Percentiles rank a stretch among this genome's conserved stretches.
Conservation (phyloP, 2,329 filamentous ascomycete species). For the Ophiostoma ulmi region DNA sequence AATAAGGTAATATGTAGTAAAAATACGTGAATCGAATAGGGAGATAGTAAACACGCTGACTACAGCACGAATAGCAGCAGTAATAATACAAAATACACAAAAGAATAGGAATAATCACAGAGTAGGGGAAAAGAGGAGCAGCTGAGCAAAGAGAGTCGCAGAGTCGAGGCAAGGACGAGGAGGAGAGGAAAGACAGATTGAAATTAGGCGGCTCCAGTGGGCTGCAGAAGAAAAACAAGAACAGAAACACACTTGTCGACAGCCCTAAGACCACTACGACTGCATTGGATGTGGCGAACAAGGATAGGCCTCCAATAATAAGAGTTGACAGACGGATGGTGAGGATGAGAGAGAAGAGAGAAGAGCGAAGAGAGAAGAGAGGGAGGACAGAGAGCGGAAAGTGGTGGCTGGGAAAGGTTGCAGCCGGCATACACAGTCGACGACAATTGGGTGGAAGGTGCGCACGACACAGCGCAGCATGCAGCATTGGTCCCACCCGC, state of each 20-base stretch:
- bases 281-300: neutral
- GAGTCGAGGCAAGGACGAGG: neutral
- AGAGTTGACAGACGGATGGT: neutral
- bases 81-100: neutral
- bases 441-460: neutral
- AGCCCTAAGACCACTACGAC: neutral
- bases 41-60: neutral
- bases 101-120: neutral
- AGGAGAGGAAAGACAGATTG: neutral
- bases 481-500: conserved; percentile 1
- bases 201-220: conserved; percentile 1
- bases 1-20: neutral
- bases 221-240: neutral
- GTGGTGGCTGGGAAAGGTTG: conserved; percentile 24
- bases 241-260: neutral
- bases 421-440: neutral
- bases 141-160: neutral
- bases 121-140: neutral
- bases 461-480: neutral
- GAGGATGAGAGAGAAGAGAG: neutral
- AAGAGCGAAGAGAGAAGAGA: neutral
- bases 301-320: neutral
- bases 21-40: neutral
- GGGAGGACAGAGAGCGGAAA: neutral
- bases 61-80: neutral